These are phyloP conservation scores for Funneliformis caledonium DNA, from an alignment of 371 early-diverging fungal genomes.

Conservation along the genomic window DNA sequence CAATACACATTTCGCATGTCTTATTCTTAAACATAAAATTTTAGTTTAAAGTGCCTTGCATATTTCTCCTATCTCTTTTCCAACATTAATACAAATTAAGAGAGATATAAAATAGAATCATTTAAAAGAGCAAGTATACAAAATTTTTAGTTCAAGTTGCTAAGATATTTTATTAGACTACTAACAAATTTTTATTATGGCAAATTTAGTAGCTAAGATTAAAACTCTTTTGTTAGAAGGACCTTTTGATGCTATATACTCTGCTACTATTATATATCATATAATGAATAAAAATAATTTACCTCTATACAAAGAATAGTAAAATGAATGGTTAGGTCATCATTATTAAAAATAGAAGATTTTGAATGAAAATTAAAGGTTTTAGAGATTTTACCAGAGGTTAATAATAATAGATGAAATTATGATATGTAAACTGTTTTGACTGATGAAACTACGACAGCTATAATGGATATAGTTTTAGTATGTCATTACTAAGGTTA, in stretches of 20 bases:
- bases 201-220: slow-evolving; percentile 6
- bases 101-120: too few species aligned
- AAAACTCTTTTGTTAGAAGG: neutral
- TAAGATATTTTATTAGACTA: too few species aligned
- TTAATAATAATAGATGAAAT: neutral
- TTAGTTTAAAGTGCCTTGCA: too few species aligned
- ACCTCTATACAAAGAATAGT: neutral
- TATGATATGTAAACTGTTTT: neutral
- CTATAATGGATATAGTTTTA: neutral
- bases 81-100: too few species aligned
- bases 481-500: neutral
- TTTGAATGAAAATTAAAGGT: neutral
- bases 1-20: too few species aligned
- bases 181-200: neutral
- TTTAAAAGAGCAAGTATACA: too few species aligned
- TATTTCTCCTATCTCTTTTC: too few species aligned
- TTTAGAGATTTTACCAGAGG: neutral
- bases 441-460: slow-evolving; percentile 4
- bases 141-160: too few species aligned
- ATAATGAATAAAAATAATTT: neutral
- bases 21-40: too few species aligned
- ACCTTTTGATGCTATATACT: neutral
- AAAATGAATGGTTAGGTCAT: neutral
- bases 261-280: neutral
- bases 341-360: slow-evolving; percentile 9